Evolutionary conservation across 345 rosid genomes (phyloP).

Genomic region (Populus ilicifolia): DNA sequence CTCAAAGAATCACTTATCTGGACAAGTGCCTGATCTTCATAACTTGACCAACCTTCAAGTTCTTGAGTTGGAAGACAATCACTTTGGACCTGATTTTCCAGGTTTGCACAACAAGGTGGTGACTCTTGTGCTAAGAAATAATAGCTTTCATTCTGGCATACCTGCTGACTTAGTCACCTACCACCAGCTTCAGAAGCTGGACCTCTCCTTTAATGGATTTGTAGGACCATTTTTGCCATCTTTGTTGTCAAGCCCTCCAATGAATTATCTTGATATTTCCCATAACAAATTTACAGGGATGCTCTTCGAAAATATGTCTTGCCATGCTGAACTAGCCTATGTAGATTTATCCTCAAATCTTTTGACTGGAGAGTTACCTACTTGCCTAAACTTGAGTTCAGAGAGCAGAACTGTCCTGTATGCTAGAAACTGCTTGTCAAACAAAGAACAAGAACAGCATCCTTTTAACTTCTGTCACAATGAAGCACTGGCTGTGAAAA

Average conservation of each 20-base stretch:
- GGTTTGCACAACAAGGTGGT: constrained; percentile 33
- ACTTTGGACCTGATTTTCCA: constrained; percentile 54
- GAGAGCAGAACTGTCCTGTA: constrained; percentile 26
- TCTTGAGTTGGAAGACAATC: constrained; percentile 47
- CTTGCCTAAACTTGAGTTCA: constrained; percentile 29
- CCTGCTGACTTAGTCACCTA: constrained; percentile 36
- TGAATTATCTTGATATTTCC: constrained; percentile 44
- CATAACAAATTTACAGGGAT: constrained; percentile 48
- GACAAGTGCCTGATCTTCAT: constrained; percentile 49
- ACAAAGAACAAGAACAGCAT: constrained; percentile 37
- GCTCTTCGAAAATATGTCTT: constrained; percentile 48
- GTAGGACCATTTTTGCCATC: constrained; percentile 50
- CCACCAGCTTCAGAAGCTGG: constrained; percentile 53
- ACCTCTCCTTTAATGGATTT: constrained; percentile 53
- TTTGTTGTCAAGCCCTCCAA: constrained; percentile 44
- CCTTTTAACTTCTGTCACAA: constrained; percentile 46
- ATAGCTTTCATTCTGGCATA: constrained; percentile 44
- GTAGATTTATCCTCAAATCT: constrained; percentile 55
- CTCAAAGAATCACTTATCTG: constrained; percentile 42
- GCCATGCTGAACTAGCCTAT: constrained; percentile 36
- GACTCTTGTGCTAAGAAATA: constrained; percentile 40
- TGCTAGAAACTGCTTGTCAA: constrained; percentile 46
- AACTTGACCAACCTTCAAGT: constrained; percentile 53
- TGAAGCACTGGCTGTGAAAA: constrained; percentile 55
- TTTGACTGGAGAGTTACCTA: constrained; percentile 53